Conservation (phyloP, 1,284 basidiomycete genomes). For the Ustilago cynodontis region DNA sequence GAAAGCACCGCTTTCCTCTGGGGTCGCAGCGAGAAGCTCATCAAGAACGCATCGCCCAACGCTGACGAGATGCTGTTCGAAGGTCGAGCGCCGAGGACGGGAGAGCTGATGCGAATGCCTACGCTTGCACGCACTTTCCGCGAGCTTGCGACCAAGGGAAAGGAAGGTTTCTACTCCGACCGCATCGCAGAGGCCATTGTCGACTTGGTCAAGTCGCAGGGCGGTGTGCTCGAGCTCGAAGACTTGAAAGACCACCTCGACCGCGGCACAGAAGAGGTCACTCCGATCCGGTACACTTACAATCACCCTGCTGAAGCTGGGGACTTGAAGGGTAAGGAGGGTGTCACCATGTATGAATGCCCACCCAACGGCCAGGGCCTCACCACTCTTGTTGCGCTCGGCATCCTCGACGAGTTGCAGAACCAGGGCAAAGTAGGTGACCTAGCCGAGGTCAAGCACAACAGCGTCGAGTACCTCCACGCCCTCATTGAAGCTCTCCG, state of each 20-base stretch:
- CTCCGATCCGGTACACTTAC: slow-evolving; percentile 91
- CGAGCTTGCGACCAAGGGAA: slow-evolving; percentile 82
- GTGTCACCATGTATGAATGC: slow-evolving; percentile 75
- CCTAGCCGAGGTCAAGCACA: slow-evolving; percentile 84
- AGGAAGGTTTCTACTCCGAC: slow-evolving; percentile 92
- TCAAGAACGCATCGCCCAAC: slow-evolving; percentile 85
- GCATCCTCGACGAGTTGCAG: slow-evolving; percentile 88
- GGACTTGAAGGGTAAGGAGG: slow-evolving; percentile 72
- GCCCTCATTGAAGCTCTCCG: slow-evolving; percentile 83
- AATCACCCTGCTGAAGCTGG: slow-evolving; percentile 64
- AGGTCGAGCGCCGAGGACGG: slow-evolving; percentile 76
- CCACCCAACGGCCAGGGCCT: slow-evolving; percentile 96
- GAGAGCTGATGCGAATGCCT: slow-evolving; percentile 73
- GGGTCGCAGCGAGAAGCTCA: slow-evolving; percentile 79
- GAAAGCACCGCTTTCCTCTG: slow-evolving; percentile 73
- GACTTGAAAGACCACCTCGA: slow-evolving; percentile 81
- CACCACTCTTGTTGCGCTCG: slow-evolving; percentile 90
- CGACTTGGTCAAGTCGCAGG: slow-evolving; percentile 77
- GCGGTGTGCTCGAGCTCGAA: slow-evolving; percentile 88
- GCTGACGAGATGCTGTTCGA: slow-evolving; percentile 83
- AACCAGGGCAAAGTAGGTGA: slow-evolving; percentile 79
- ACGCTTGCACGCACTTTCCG: slow-evolving; percentile 87
- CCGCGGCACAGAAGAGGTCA: slow-evolving; percentile 78
- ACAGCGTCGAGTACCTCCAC: slow-evolving; percentile 88
- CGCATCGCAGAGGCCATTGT: slow-evolving; percentile 89